Evolutionary conservation across 495 filamentous ascomycete genomes (phyloP).

Genomic region (Hyaloscypha hepaticicola): DNA sequence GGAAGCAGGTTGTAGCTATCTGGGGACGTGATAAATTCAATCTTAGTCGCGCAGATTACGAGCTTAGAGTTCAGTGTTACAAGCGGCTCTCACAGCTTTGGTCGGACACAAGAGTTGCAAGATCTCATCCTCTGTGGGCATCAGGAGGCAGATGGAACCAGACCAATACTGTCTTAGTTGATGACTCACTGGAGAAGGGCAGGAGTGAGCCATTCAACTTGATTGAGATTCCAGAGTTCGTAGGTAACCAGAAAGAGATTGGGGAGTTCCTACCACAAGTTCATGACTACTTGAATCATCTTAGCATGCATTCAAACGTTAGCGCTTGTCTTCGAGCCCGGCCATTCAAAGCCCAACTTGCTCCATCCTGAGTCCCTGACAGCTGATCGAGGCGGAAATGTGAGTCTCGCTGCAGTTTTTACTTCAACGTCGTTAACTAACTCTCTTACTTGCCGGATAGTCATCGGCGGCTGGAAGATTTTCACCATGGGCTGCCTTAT

Average conservation of each 20-base stretch:
- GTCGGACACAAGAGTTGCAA: conserved; percentile 52
- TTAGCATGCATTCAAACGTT: conserved; percentile 43
- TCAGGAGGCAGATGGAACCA: conserved; percentile 62
- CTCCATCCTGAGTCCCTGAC: neutral
- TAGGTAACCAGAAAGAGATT: conserved; percentile 39
- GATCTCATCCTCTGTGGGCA: conserved; percentile 44
- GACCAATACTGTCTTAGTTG: conserved; percentile 84
- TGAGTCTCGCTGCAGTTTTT: neutral
- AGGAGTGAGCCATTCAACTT: conserved; percentile 80
- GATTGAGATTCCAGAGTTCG: conserved; percentile 76
- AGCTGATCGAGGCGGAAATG: neutral
- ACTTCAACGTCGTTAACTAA: neutral
- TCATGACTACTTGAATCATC: conserved; percentile 47
- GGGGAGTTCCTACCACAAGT: conserved; percentile 44
- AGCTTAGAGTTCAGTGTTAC: conserved; percentile 77
- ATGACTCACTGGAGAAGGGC: conserved; percentile 80
- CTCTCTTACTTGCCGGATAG: neutral
- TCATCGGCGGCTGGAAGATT: neutral
- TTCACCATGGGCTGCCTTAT: neutral
- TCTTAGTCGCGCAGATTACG: conserved; percentile 61
- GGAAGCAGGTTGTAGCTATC: conserved; percentile 54
- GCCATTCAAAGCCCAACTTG: conserved; percentile 20
- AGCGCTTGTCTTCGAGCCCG: conserved; percentile 43
- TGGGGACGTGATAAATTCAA: conserved; percentile 84
- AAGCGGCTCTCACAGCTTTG: conserved; percentile 77